These are phyloP conservation scores for Fraxinus velutina DNA, from an alignment of 305 asterid species.

Conservation along the genomic window DNA sequence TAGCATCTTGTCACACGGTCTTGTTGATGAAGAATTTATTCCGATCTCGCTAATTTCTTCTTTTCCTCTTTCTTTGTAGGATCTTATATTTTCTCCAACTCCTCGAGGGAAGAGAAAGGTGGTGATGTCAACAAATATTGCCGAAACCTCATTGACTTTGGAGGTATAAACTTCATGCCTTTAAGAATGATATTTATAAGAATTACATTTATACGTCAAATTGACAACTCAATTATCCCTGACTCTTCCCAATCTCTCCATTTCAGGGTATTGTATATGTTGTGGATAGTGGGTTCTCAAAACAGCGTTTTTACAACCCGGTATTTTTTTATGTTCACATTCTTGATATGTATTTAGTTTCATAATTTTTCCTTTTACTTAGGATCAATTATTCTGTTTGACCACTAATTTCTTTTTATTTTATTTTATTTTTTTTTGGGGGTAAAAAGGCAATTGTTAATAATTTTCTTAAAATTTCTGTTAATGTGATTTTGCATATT, in stretches of 20 bases:
- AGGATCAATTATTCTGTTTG: neutral
- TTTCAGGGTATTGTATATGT: conserved; percentile 89
- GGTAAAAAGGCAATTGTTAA: too few species aligned
- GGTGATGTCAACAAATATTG: conserved; percentile 87
- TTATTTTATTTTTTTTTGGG: too few species aligned
- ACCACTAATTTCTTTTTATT: neutral
- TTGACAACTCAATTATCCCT: conserved; percentile 24
- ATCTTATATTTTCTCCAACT: conserved; percentile 81
- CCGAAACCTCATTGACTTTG: conserved; percentile 96
- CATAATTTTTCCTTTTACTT: conserved; percentile 3
- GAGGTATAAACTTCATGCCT: conserved; percentile 51
- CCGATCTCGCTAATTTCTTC: neutral
- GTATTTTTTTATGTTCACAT: conserved; percentile 34
- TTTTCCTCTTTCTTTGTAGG: conserved; percentile 42
- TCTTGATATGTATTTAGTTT: neutral
- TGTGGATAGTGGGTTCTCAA: conserved; percentile 89
- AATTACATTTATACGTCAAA: neutral
- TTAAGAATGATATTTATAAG: neutral
- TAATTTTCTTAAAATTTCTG: neutral
- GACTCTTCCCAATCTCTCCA: conserved; percentile 21
- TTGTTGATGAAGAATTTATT: conserved; percentile 5
- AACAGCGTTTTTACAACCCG: conserved; percentile 90
- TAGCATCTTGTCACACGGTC: conserved; percentile 9
- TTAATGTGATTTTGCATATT: neutral
- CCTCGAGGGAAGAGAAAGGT: conserved; percentile 98